Evolutionary conservation across 805 yeast genomes (phyloP), one percentile per base, ranked within the genome.

Genomic region (Kodamaea neixiangensis): DNA sequence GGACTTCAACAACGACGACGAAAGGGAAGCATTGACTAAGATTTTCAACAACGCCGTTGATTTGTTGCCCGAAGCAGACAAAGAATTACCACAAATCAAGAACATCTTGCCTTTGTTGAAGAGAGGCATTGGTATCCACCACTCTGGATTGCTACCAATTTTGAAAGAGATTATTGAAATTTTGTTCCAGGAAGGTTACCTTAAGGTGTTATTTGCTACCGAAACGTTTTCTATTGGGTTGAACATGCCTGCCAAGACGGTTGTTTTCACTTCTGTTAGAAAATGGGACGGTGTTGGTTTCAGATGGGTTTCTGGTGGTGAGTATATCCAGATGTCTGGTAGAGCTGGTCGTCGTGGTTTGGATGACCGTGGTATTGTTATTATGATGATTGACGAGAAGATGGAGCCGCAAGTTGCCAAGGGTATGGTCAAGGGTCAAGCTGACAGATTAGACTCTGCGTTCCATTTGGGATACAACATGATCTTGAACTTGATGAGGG

Each of bases 251-350:
- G 98, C 99, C 9, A 94, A 94, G 63, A 94, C 99, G 0, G 99
- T 94, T 42, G 99, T 94, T 2, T 94, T 94, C 69, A 94, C 99
- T 0, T 89, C 93, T 31, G 99, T 94, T 17, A 83, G 99, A 66
- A 94, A 94, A 68, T 94, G 97, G 96, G 99, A 94, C 73, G 99
- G 99, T 61, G 84, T 82, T 55, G 96, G 93, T 15, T 91, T 93
- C 78, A 85, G 99, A 72, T 94, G 99, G 99, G 97, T 94, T 29
- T 89, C 97, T 50, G 99, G 99, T 53, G 99, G 99, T 76, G 99
- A 94, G 73, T 94, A 94, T 71, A 94, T 94, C 65, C 99, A 94
- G 74, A 94, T 94, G 99, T 89, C 97, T 42, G 99, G 99, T 58
- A 85, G 99, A 71, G 99, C 99, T 18, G 99, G 99, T 61, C 92